These are phyloP conservation scores for Boletus hoseneyae DNA, from an alignment of 1,284 basidiomycete species.

Conservation along the genomic window DNA sequence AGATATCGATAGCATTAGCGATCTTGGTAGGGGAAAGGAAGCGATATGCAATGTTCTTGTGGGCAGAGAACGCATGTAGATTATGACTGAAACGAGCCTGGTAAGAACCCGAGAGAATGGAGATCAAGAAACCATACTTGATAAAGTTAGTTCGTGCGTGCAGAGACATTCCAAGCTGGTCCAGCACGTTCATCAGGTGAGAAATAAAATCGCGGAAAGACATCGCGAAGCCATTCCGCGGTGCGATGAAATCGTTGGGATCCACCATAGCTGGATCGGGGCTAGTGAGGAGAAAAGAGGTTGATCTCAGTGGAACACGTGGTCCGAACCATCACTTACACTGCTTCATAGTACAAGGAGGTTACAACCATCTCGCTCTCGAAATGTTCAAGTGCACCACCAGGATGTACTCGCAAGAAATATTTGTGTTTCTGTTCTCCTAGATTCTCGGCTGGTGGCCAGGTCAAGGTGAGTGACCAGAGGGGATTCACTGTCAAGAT, in stretches of 20 bases:
- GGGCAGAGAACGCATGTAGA: slow-evolving; percentile 61
- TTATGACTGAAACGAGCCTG: slow-evolving; percentile 52
- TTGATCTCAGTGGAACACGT: slow-evolving; percentile 1
- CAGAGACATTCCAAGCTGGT: slow-evolving; percentile 74
- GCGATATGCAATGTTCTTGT: slow-evolving; percentile 83
- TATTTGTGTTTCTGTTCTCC: slow-evolving; percentile 73
- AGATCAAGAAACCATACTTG: slow-evolving; percentile 45
- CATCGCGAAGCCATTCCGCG: slow-evolving; percentile 79
- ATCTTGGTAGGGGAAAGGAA: slow-evolving; percentile 74
- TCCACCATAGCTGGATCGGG: slow-evolving; percentile 71
- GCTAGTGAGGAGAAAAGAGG: slow-evolving; percentile 36
- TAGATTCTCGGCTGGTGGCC: slow-evolving; percentile 68
- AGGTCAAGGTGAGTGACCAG: slow-evolving; percentile 69
- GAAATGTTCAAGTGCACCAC: slow-evolving; percentile 77
- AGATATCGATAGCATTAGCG: slow-evolving; percentile 79
- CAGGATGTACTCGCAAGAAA: slow-evolving; percentile 73
- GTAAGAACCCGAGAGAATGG: neutral
- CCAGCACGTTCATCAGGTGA: slow-evolving; percentile 71
- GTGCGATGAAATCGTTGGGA: slow-evolving; percentile 69
- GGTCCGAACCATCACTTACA: slow-evolving; percentile 43
- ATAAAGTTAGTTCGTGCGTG: slow-evolving; percentile 76
- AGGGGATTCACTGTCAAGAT: slow-evolving; percentile 61
- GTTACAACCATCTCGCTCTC: slow-evolving; percentile 72
- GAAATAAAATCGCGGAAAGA: slow-evolving; percentile 71
- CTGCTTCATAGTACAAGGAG: slow-evolving; percentile 74